Percentiles rank a stretch among this genome's conserved stretches.
Evolutionary conservation across 2,329 filamentous ascomycete species (phyloP).

Genomic region (Monilinia vaccinii-corymbosi): DNA sequence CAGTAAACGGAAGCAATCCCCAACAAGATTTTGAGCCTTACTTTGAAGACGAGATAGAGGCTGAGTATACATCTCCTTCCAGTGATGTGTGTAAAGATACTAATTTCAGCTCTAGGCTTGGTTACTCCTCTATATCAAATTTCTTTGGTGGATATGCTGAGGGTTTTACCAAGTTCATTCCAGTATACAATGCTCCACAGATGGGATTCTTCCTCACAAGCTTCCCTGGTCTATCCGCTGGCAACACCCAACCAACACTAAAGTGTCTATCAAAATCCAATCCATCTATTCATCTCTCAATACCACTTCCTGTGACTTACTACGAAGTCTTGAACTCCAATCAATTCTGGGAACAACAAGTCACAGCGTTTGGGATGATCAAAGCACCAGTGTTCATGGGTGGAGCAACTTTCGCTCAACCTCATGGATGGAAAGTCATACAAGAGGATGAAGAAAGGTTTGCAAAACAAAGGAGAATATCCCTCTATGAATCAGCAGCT

Average conservation of each 20-base stretch:
- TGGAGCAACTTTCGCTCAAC: background rate
- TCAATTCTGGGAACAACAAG: background rate
- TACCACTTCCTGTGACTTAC: background rate
- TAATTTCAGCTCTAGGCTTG: background rate
- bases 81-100: background rate
- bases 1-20: background rate
- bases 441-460: background rate
- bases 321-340: background rate
- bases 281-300: background rate
- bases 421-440: background rate
- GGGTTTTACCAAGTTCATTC: background rate
- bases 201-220: background rate
- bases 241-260: background rate
- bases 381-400: background rate
- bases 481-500: background rate
- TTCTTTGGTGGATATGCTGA: background rate
- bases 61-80: background rate
- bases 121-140: background rate
- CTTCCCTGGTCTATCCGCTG: background rate
- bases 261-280: background rate
- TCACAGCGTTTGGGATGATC: background rate
- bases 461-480: background rate
- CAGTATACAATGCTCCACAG: background rate
- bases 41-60: background rate
- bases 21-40: background rate